These are phyloP conservation scores for Schizosaccharomyces japonicus DNA, from an alignment of 805 yeast species.

Conservation along the genomic window DNA sequence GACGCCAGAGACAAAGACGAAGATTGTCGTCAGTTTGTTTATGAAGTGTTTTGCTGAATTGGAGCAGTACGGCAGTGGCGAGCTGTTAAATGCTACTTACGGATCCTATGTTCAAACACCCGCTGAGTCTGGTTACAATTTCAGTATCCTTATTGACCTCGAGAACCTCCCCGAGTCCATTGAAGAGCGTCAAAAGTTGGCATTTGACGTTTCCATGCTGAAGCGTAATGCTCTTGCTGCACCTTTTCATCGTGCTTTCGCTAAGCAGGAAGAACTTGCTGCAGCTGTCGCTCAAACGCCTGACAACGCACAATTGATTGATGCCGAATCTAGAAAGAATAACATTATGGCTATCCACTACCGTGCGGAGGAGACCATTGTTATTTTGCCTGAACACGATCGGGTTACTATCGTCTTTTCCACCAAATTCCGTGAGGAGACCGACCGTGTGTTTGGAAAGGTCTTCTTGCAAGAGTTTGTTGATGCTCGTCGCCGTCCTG, in stretches of 20 bases:
- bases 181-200: not conserved
- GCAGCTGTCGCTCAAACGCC: conserved; percentile 15
- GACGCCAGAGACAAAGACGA: conserved; percentile 52
- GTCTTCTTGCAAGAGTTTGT: conserved; percentile 43
- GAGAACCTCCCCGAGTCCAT: conserved; percentile 12
- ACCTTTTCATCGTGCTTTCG: conserved; percentile 72
- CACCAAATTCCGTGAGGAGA: conserved; percentile 84
- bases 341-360: conserved; percentile 50
- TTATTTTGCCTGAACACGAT: conserved; percentile 75
- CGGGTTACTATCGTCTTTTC: conserved; percentile 92
- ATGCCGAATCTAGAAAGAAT: conserved; percentile 18
- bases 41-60: conserved; percentile 62
- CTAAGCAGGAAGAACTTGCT: conserved; percentile 21
- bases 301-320: not conserved
- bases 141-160: conserved; percentile 47
- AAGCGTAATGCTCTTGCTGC: conserved; percentile 79
- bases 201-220: conserved; percentile 40
- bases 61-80: conserved; percentile 30
- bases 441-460: conserved; percentile 75
- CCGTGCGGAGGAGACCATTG: conserved; percentile 83
- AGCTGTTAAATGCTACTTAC: conserved; percentile 24
- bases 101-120: conserved; percentile 17
- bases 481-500: conserved; percentile 41
- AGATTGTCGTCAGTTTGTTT: conserved; percentile 41
- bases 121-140: conserved; percentile 62